Conservation (phyloP, 805 yeast genomes). For the Candida railenensis region DNA sequence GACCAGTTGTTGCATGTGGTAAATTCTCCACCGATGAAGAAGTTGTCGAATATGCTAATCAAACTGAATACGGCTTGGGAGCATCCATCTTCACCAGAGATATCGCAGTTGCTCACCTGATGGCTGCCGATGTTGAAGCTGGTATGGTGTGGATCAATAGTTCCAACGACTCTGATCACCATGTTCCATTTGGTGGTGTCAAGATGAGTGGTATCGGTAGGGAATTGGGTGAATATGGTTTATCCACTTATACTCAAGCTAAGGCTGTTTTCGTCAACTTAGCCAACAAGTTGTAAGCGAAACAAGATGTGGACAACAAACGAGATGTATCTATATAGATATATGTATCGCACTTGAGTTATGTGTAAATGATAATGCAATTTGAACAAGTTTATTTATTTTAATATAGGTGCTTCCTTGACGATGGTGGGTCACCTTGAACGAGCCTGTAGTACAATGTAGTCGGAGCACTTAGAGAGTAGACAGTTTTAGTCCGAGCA, state of each 20-base stretch:
- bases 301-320: too few species aligned
- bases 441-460: too few species aligned
- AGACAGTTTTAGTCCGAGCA: too few species aligned
- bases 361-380: too few species aligned
- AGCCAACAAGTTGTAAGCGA: conserved; percentile 42
- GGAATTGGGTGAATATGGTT: conserved; percentile 75
- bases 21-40: conserved; percentile 68
- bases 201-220: conserved; percentile 79
- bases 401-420: too few species aligned
- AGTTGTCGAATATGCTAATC: conserved; percentile 67
- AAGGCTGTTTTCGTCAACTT: conserved; percentile 78
- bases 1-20: conserved; percentile 76
- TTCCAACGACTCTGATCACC: conserved; percentile 42
- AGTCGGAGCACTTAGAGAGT: too few species aligned
- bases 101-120: conserved; percentile 60
- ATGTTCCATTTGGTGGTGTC: conserved; percentile 76
- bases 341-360: too few species aligned
- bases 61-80: conserved; percentile 75
- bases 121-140: conserved; percentile 51
- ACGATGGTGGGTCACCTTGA: too few species aligned
- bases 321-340: neutral
- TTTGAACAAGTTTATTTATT: too few species aligned
- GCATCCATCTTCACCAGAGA: conserved; percentile 77
- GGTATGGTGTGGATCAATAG: conserved; percentile 50
- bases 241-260: conserved; percentile 67